Conservation (phyloP, 2,329 filamentous ascomycete species). For the Bipolaris oryzae region DNA sequence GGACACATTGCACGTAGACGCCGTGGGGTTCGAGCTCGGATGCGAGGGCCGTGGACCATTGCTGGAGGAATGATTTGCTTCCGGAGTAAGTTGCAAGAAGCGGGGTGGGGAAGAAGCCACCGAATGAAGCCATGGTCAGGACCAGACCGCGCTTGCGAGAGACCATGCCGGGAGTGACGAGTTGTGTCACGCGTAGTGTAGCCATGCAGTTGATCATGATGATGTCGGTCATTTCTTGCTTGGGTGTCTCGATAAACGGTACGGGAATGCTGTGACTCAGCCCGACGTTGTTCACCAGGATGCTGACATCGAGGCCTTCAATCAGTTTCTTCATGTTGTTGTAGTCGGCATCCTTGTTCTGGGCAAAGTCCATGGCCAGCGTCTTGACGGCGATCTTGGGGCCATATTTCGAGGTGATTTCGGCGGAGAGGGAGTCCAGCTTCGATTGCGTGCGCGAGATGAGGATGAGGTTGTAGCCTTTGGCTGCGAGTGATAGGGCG, state of each 20-base stretch:
- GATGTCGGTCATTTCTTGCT: slow-evolving; percentile 84
- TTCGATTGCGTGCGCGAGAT: slow-evolving; percentile 96
- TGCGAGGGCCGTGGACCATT: slow-evolving; percentile 88
- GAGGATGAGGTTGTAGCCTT: slow-evolving; percentile 93
- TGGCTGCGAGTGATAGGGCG: slow-evolving; percentile 83
- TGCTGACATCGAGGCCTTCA: slow-evolving; percentile 76
- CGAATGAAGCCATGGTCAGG: slow-evolving; percentile 96
- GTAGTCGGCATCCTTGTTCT: slow-evolving; percentile 81
- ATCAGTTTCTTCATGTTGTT: slow-evolving; percentile 71
- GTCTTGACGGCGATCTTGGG: slow-evolving; percentile 72
- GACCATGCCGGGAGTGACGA: slow-evolving; percentile 83
- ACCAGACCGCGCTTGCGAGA: slow-evolving; percentile 85
- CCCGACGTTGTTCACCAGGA: slow-evolving; percentile 96
- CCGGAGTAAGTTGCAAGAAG: slow-evolving; percentile 95
- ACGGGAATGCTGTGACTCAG: slow-evolving; percentile 93
- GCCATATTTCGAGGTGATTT: slow-evolving; percentile 74
- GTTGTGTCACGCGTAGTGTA: slow-evolving; percentile 85
- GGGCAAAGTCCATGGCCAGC: slow-evolving; percentile 89
- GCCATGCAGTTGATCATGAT: slow-evolving; percentile 94
- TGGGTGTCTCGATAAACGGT: slow-evolving; percentile 78
- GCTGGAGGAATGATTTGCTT: slow-evolving; percentile 96
- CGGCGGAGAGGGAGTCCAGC: slow-evolving; percentile 74
- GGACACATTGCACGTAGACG: slow-evolving; percentile 86
- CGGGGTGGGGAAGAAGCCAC: slow-evolving; percentile 88
- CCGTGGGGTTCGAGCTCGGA: slow-evolving; percentile 80